Evolutionary conservation across 345 rosid genomes (phyloP).

Genomic region (Combretum micranthum): DNA sequence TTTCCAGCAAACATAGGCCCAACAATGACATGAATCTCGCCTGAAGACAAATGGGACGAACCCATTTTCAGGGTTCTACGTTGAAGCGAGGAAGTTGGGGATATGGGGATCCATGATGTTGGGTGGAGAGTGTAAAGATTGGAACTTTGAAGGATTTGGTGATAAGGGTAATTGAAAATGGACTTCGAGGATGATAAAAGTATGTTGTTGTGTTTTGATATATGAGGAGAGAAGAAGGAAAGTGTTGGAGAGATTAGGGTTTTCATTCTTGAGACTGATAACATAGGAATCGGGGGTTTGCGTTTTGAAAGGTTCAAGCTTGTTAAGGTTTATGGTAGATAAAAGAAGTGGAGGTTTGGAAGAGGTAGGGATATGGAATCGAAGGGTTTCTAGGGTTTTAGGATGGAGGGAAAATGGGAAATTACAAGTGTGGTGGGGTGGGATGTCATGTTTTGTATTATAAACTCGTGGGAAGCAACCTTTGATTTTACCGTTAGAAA

Average conservation of each 20-base stretch:
- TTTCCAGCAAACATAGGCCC: slow-evolving; percentile 75
- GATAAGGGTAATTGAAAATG: slow-evolving; percentile 7
- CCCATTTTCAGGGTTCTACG: slow-evolving; percentile 20
- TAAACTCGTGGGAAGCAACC: too few relatives aligned
- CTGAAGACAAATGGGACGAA: slow-evolving; percentile 22
- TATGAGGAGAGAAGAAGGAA: slow-evolving; percentile 18
- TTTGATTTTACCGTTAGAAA: too few relatives aligned
- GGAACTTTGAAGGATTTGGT: slow-evolving; percentile 8
- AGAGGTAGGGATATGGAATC: slow-evolving; percentile 7
- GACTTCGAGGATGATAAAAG: slow-evolving; percentile 20
- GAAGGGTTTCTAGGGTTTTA: slow-evolving; percentile 11
- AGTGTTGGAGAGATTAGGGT: slow-evolving; percentile 28
- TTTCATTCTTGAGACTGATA: slow-evolving; percentile 42
- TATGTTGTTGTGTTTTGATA: slow-evolving; percentile 15
- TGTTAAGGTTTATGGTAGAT: background rate
- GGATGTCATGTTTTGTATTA: too few relatives aligned
- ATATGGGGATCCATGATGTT: slow-evolving; percentile 8
- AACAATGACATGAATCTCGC: slow-evolving; percentile 74
- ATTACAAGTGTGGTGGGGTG: too few relatives aligned
- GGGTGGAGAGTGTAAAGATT: slow-evolving; percentile 15
- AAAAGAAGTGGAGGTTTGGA: background rate
- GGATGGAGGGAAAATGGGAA: background rate
- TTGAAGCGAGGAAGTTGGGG: slow-evolving; percentile 11
- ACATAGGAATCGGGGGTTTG: slow-evolving; percentile 9
- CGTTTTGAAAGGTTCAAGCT: background rate